Percentiles rank a stretch among this genome's conserved stretches.
Evolutionary conservation across 306 rosid genomes (phyloP).

Genomic region (Cicer pinnatifidum): DNA sequence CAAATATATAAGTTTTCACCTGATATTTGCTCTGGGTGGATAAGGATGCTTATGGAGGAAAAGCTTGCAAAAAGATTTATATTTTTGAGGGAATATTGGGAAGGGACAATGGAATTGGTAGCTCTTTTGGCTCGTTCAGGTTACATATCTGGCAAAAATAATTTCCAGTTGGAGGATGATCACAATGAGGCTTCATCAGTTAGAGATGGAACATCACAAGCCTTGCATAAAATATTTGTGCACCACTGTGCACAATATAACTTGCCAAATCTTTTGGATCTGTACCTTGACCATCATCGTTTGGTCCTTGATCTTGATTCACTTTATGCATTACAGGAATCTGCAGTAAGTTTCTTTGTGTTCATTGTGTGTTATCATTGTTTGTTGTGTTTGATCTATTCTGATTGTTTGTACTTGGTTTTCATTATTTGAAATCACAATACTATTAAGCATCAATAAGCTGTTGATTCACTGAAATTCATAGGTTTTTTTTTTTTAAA

Average conservation of each 20-base stretch:
- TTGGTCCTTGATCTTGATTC: conserved; percentile 68
- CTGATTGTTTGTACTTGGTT: conserved; percentile 40
- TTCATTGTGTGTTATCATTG: conserved; percentile 41
- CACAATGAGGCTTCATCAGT: conserved; percentile 52
- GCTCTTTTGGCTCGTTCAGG: conserved; percentile 82
- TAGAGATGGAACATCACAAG: conserved; percentile 57
- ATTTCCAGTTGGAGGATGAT: conserved; percentile 51
- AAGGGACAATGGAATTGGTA: conserved; percentile 74
- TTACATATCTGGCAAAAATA: conserved; percentile 56
- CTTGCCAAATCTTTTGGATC: conserved; percentile 87
- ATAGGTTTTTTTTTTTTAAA: not conserved
- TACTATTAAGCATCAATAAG: conserved; percentile 31
- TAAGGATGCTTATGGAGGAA: conserved; percentile 75
- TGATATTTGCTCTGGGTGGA: conserved; percentile 70
- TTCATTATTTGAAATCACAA: conserved; percentile 36
- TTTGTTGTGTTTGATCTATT: conserved; percentile 42
- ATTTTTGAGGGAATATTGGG: conserved; percentile 90
- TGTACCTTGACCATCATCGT: conserved; percentile 78
- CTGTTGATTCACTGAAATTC: conserved; percentile 40
- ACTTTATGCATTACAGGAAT: conserved; percentile 68
- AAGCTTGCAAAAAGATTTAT: conserved; percentile 76
- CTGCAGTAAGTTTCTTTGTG: conserved; percentile 74
- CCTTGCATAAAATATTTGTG: conserved; percentile 71
- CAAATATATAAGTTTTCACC: conserved; percentile 67
- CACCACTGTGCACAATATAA: conserved; percentile 71